These are phyloP conservation scores for Tagetes erecta DNA, from an alignment of 129 eudicot species.

Conservation along the genomic window DNA sequence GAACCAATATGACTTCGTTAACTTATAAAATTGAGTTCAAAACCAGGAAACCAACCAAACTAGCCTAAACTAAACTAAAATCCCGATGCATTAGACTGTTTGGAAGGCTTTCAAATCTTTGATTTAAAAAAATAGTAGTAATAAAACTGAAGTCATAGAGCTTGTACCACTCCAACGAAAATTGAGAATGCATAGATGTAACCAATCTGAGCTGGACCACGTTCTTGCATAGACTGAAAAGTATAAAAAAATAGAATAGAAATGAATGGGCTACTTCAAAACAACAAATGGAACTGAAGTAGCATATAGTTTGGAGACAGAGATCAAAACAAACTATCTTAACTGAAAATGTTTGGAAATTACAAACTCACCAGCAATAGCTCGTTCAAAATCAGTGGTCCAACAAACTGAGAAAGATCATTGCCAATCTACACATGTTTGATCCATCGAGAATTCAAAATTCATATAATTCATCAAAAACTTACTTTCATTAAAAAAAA, in stretches of 20 bases:
- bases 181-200: constrained; percentile 76
- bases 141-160: constrained; percentile 8
- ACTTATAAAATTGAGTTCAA: background rate
- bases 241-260: constrained; percentile 15
- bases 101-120: background rate
- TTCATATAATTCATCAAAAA: constrained; percentile 4
- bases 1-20: constrained; percentile 20
- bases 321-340: background rate
- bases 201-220: constrained; percentile 79
- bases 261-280: background rate
- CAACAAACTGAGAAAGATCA: constrained; percentile 89
- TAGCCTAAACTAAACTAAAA: background rate
- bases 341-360: constrained; percentile 4
- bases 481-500: background rate
- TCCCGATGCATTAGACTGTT: constrained; percentile 17
- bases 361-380: constrained; percentile 59
- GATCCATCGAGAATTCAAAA: constrained; percentile 14
- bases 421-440: constrained; percentile 63
- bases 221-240: constrained; percentile 79
- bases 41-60: background rate
- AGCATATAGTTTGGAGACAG: background rate
- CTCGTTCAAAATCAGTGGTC: constrained; percentile 73
- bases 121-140: background rate
- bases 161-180: constrained; percentile 81
- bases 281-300: background rate